Evolutionary conservation across 495 filamentous ascomycete genomes (phyloP).

Genomic region (Hypoxylon rickii): DNA sequence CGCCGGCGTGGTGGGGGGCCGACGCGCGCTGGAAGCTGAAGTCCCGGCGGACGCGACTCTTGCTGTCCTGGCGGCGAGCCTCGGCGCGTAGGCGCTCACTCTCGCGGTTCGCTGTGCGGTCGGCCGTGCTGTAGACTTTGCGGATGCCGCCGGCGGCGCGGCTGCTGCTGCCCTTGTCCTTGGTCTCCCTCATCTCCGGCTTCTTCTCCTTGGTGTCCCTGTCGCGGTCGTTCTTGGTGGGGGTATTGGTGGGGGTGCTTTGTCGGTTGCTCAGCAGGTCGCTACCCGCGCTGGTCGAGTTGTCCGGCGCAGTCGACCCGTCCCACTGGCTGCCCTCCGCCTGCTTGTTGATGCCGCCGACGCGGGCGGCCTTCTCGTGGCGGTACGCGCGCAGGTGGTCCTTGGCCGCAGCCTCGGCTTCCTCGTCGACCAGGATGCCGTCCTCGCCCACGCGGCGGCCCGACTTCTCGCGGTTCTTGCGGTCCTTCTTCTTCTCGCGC

Average conservation of each 20-base stretch:
- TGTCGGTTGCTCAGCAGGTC: constrained; percentile 55
- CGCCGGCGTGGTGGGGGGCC: neutral
- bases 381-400: constrained; percentile 70
- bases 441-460: constrained; percentile 50
- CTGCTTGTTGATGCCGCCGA: constrained; percentile 82
- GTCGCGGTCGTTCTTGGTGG: constrained; percentile 52
- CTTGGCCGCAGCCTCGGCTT: constrained; percentile 69
- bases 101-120: constrained; percentile 49
- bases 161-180: constrained; percentile 21
- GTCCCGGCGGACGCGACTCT: constrained; percentile 48
- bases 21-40: constrained; percentile 54
- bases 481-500: constrained; percentile 50
- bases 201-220: no score
- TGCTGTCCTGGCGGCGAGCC: constrained; percentile 49
- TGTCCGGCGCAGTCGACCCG: constrained; percentile 58
- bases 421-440: constrained; percentile 56
- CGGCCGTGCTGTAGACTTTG: constrained; percentile 59
- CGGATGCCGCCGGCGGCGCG: constrained; percentile 50
- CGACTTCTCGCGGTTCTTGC: constrained; percentile 47
- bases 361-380: constrained; percentile 78
- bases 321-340: constrained; percentile 75
- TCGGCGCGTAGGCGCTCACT: constrained; percentile 54
- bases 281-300: constrained; percentile 56
- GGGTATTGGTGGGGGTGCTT: constrained; percentile 57
- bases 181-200: neutral